Evolutionary conservation across 306 rosid genomes (phyloP).

Genomic region (Betula pendula): DNA sequence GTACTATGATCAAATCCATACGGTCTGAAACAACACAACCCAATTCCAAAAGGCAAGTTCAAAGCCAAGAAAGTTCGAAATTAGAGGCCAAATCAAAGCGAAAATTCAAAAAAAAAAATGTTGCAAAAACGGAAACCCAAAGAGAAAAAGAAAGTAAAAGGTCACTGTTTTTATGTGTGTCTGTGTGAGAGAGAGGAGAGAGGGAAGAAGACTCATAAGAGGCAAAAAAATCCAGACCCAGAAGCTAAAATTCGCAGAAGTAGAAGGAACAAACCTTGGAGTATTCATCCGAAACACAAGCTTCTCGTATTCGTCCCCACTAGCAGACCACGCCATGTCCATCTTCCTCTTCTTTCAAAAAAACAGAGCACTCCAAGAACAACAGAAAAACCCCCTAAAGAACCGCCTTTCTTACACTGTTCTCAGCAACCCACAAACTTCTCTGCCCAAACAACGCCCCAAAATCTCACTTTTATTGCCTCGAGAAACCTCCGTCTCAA

Average conservation of each 20-base stretch:
- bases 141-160: no score
- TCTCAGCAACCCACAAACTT: neutral
- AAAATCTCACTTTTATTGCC: neutral
- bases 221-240: neutral
- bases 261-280: slow-evolving; percentile 60
- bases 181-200: neutral
- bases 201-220: neutral
- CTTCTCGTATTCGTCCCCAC: slow-evolving; percentile 75
- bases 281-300: slow-evolving; percentile 79
- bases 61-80: neutral
- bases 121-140: neutral
- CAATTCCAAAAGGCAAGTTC: neutral
- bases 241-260: neutral
- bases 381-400: neutral
- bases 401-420: neutral
- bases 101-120: neutral
- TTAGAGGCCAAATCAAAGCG: neutral
- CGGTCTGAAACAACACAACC: neutral
- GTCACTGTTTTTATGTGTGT: neutral
- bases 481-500: slow-evolving; percentile 38
- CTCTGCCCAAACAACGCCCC: neutral
- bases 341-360: neutral
- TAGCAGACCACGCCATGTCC: slow-evolving; percentile 73
- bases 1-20: no score
- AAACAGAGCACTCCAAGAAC: neutral